Conservation (phyloP, 2,329 filamentous ascomycete species). For the Fusarium nematophilum region DNA sequence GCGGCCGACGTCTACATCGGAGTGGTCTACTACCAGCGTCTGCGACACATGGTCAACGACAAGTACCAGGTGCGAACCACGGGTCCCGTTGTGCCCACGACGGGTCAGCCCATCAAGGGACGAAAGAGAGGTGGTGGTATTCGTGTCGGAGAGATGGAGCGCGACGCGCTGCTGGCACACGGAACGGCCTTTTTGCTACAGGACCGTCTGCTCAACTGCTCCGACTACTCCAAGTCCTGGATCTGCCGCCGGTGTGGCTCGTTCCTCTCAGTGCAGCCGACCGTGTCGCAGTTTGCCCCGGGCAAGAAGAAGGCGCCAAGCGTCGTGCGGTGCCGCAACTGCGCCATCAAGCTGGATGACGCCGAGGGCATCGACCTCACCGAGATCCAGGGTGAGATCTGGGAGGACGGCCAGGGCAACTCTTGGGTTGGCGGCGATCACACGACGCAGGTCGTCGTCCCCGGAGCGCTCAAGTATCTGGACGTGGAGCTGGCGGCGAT, state of each 20-base stretch:
- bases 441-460: constrained; percentile 91
- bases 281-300: constrained; percentile 71
- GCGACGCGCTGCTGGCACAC: constrained; percentile 93
- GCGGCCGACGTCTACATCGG: constrained; percentile 96
- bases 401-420: constrained; percentile 90
- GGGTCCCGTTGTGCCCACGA: constrained; percentile 88
- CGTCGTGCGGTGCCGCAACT: constrained; percentile 82
- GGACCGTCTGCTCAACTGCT: constrained; percentile 96
- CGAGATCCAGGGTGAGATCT: constrained; percentile 77
- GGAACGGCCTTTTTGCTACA: constrained; percentile 95
- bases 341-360: constrained; percentile 72
- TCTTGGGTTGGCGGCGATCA: constrained; percentile 90
- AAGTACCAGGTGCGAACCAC: constrained; percentile 99
- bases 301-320: constrained; percentile 74
- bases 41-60: constrained; percentile 99
- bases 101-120: constrained; percentile 96
- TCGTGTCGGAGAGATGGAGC: constrained; percentile 99
- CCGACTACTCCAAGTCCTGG: constrained; percentile 90
- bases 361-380: constrained; percentile 67
- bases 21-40: constrained; percentile 96
- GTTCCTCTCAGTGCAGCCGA: constrained; percentile 88
- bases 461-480: constrained; percentile 90
- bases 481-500: constrained; percentile 97
- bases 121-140: constrained; percentile 97
- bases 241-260: constrained; percentile 90